Base-by-base conservation (phyloP, 768 basidiomycete genomes). In the Auricularia auricula-judae region DNA sequence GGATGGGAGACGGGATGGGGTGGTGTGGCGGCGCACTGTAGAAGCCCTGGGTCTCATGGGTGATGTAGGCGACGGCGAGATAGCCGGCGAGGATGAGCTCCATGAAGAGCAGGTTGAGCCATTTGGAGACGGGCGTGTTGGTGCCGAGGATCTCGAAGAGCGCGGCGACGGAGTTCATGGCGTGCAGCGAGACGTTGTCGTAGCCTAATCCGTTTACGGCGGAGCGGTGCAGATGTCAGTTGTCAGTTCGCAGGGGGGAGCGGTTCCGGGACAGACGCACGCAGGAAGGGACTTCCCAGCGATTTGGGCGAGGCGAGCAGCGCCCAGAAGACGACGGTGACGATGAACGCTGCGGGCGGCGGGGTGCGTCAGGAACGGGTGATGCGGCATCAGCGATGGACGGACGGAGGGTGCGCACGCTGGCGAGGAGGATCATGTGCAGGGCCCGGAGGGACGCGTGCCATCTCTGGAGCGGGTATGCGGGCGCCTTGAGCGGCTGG, bases 61-160 rank as follows among this genome's bases (percentile, higher is more conserved):
- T 87, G 63, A 91, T 79, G 68, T 89, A 91, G 11, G 87, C 88
- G 0, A 90, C 74, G 29, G 80, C 86, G 18, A 89, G 73, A 68
- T 90, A 91, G 2, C 73, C 69, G 0, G 67, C 82, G 10, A 89
- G 80, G 21, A 84, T 66, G 11, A 86, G 16, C 16, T 88, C 58
- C 33, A 79, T 74, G 42, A 79, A 68, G 2, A 78, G 74, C 3
- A 88, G 72, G 47, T 80, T 74, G 16, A 76, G 66, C 85, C 84
- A 88, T 0, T 82, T 82, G 7, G 77, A 71, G 0, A 84, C 81
- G 0, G 78, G 79, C 11, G 73, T 72, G 68, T 86, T 80, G 0
- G 87, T 83, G 36, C 83, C 71, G 7, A 82, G 21, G 18, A 87
- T 76, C 69, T 90, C 88, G 67, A 83, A 77, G 1, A 87, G 71